Conservation (phyloP, 2,329 filamentous ascomycete species). For the Penicillium sp. region DNA sequence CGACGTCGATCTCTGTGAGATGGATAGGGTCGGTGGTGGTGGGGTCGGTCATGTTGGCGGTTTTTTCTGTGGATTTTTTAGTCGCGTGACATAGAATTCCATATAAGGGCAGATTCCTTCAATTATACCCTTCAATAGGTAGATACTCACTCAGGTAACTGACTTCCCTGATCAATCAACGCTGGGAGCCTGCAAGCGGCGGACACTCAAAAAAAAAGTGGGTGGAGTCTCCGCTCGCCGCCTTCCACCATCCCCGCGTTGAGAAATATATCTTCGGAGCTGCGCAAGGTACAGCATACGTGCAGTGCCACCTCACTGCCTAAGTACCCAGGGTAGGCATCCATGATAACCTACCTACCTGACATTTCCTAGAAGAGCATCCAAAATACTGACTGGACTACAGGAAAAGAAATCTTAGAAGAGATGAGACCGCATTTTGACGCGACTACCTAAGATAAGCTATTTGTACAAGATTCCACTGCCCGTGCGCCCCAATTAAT, state of each 20-base stretch:
- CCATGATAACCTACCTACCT: too few species aligned
- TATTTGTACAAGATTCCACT: conserved; percentile 41
- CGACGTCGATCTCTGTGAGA: conserved; percentile 37
- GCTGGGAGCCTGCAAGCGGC: conserved; percentile 12
- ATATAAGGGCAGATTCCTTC: not conserved
- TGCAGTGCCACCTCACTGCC: too few species aligned
- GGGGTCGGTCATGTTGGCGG: conserved; percentile 28
- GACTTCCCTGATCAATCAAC: not conserved
- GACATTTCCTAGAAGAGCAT: too few species aligned
- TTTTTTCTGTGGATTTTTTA: conserved; percentile 13
- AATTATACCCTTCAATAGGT: not conserved
- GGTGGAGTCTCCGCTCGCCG: conserved; percentile 29
- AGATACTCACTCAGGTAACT: not conserved
- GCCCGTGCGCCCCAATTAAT: conserved; percentile 26
- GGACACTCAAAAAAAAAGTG: conserved; percentile 28
- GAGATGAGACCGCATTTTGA: conserved; percentile 40
- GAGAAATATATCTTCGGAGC: conserved; percentile 16
- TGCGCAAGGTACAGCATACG: not conserved
- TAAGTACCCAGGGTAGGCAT: too few species aligned
- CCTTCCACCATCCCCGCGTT: conserved; percentile 30
- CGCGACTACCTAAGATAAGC: conserved; percentile 31
- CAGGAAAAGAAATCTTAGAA: conserved; percentile 4
- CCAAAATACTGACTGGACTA: too few species aligned
- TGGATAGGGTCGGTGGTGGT: conserved; percentile 25
- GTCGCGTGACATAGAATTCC: not conserved